Percentiles rank a stretch among this genome's conserved stretches.
Evolutionary conservation across 768 basidiomycete genomes (phyloP).

Genomic region (Chiua virens): DNA sequence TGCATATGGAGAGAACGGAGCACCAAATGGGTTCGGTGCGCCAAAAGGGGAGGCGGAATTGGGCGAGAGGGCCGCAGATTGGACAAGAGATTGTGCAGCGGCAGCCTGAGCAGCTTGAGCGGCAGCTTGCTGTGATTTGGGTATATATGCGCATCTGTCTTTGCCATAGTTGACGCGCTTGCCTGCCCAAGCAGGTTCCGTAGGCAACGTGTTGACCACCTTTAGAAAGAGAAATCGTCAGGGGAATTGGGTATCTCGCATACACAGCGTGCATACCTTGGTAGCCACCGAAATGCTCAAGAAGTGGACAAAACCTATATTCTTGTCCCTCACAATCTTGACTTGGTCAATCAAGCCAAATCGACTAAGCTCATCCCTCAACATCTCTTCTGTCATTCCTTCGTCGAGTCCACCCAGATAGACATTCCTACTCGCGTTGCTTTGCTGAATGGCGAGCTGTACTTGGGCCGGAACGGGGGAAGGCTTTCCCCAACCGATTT

Average conservation of each 20-base stretch:
- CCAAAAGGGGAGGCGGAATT: slow-evolving; percentile 31
- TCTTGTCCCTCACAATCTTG: slow-evolving; percentile 99
- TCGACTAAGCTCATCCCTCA: slow-evolving; percentile 86
- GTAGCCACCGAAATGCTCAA: slow-evolving; percentile 92
- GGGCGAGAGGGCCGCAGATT: slow-evolving; percentile 43
- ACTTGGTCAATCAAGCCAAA: slow-evolving; percentile 99
- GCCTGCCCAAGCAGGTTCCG: slow-evolving; percentile 90
- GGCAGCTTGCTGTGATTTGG: slow-evolving; percentile 90
- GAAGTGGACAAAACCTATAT: slow-evolving; percentile 99
- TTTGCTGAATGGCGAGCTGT: slow-evolving; percentile 83
- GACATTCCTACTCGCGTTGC: slow-evolving; percentile 93
- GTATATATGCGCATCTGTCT: slow-evolving; percentile 97
- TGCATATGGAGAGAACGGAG: slow-evolving; percentile 48
- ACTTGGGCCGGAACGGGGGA: slow-evolving; percentile 86
- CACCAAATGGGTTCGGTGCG: slow-evolving; percentile 30
- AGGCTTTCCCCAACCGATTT: slow-evolving; percentile 98
- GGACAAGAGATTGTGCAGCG: slow-evolving; percentile 71
- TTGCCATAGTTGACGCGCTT: slow-evolving; percentile 98
- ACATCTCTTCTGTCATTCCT: slow-evolving; percentile 83
- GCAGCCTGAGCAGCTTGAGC: slow-evolving; percentile 85
- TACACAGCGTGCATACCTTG: slow-evolving; percentile 58
- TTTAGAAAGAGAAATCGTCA: slow-evolving; percentile 30
- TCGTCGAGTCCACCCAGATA: slow-evolving; percentile 95
- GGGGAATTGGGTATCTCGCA: background rate
- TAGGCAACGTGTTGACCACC: slow-evolving; percentile 93